Evolutionary conservation across 768 basidiomycete genomes (phyloP), one percentile per base, ranked within the genome.

Genomic region (Xerocomellus amylosporus): DNA sequence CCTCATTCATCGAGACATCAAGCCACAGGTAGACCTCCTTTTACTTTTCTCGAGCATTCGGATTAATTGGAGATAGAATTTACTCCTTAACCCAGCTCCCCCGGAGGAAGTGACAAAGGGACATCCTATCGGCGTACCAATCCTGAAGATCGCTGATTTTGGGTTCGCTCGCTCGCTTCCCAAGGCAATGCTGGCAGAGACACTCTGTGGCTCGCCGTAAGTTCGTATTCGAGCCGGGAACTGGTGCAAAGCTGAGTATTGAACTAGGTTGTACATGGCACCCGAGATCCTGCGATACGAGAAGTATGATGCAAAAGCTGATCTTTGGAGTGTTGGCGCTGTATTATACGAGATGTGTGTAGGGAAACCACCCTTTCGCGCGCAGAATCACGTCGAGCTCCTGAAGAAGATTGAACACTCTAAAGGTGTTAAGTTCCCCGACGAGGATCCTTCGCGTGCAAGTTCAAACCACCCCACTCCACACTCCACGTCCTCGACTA

Each of bases 321-420:
- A 99, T 68, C 79, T 99, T 2, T 99, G 97, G 97, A 95, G 93
- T 30, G 94, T 98, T 44, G 97, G 97, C 6, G 93, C 97, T 0
- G 95, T 99, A 22, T 75, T 98, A 2, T 99, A 86, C 73, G 97
- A 99, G 71, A 98, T 97, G 88, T 79, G 85, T 17, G 90, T 93
- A 31, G 97, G 95, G 3, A 86, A 85, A 62, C 90, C 97, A 2
- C 97, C 97, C 0, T 99, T 95, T 72, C 86, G 95, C 15, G 97
- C 97, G 0, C 84, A 86, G 71, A 99, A 98, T 66, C 96, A 98
- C 69, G 89, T 98, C 63, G 97, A 98, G 64, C 81, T 99, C 9
- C 74, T 97, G 41, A 90, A 90, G 77, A 90, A 83, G 80, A 98
- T 98, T 54, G 95, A 97, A 67, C 79, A 82, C 39, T 85, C 90